Percentiles rank a stretch among this genome's conserved stretches.
phyloP scores from a whole-genome alignment of 2,329 filamentous ascomycete genomes.

The Trichoderma sp. region DNA sequence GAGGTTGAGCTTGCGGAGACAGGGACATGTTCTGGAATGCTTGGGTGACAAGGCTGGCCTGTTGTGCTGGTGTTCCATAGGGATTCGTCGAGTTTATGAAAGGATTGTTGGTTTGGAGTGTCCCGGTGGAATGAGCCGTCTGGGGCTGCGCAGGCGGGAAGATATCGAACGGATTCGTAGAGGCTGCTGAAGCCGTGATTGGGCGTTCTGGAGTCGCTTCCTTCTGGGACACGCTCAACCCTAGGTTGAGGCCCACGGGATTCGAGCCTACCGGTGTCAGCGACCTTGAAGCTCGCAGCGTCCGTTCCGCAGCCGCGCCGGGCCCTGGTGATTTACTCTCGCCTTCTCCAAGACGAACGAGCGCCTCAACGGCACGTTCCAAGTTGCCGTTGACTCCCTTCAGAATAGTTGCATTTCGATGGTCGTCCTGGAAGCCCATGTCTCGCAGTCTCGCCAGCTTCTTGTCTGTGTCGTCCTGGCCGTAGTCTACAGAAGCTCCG shows the following conservation, averaged over 20 bases:
- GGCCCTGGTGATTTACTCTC: constrained; percentile 42
- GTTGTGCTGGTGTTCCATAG: constrained; percentile 55
- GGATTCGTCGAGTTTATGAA: constrained; percentile 64
- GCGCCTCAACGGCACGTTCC: constrained; percentile 79
- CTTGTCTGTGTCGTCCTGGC: constrained; percentile 61
- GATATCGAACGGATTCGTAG: constrained; percentile 68
- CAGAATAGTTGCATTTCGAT: constrained; percentile 75
- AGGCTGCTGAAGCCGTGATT: constrained; percentile 45
- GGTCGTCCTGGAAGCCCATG: constrained; percentile 88
- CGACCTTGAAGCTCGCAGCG: constrained; percentile 49
- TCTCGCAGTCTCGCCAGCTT: constrained; percentile 78
- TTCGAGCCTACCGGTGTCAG: constrained; percentile 52
- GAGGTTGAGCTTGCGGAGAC: constrained; percentile 51
- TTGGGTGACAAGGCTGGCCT: constrained; percentile 53
- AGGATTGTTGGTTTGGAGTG: constrained; percentile 56
- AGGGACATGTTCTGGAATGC: constrained; percentile 76
- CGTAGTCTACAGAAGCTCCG: constrained; percentile 62
- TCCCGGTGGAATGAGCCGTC: constrained; percentile 64
- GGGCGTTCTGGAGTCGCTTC: constrained; percentile 33
- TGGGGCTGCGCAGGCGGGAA: constrained; percentile 54
- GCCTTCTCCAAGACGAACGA: constrained; percentile 79
- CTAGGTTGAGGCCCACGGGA: constrained; percentile 33
- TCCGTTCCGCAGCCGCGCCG: constrained; percentile 44
- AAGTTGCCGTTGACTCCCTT: constrained; percentile 82
- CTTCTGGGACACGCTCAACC: constrained; percentile 34